Percentiles rank a stretch among this genome's conserved stretches.
phyloP scores from a whole-genome alignment of 106 monocot species.

The Platanthera zijinensis region DNA sequence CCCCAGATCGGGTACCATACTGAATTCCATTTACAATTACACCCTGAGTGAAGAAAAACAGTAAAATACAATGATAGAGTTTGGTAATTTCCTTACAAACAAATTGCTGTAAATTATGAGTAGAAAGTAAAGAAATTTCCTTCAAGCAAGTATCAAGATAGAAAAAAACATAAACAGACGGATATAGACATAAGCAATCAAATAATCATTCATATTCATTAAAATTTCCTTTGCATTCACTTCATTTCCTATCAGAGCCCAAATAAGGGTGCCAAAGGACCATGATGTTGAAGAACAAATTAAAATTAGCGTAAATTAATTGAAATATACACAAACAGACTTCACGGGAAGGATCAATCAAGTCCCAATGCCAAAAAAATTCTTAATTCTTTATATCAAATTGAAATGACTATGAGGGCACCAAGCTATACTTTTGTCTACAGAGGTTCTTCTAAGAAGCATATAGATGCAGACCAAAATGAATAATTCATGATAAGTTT shows the following conservation, averaged over 20 bases:
- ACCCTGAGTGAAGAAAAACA: conserved; percentile 26
- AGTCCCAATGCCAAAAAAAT: not conserved
- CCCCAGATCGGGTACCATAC: conserved; percentile 40
- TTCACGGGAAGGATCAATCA: not conserved
- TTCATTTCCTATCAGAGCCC: not conserved
- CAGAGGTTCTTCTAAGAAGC: too few species aligned
- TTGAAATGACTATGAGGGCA: too few species aligned
- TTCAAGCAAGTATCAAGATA: conserved; percentile 1
- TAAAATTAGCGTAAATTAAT: not conserved
- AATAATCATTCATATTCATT: not conserved
- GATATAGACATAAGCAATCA: not conserved
- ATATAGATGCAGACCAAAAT: too few species aligned
- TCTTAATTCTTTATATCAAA: not conserved
- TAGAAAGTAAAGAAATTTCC: conserved; percentile 18
- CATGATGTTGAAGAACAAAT: not conserved
- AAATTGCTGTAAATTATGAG: conserved; percentile 59
- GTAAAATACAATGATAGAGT: conserved; percentile 16
- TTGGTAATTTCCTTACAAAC: conserved; percentile 20
- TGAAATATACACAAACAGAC: not conserved
- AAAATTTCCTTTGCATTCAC: not conserved
- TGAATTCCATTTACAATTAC: conserved; percentile 30
- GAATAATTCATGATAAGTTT: too few species aligned
- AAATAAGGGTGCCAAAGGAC: not conserved
- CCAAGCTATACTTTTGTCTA: too few species aligned
- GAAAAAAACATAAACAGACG: not conserved